Percentiles rank a stretch among this genome's conserved stretches.
Conservation (phyloP, 345 rosid species). For the Rhodomyrtus tomentosa region DNA sequence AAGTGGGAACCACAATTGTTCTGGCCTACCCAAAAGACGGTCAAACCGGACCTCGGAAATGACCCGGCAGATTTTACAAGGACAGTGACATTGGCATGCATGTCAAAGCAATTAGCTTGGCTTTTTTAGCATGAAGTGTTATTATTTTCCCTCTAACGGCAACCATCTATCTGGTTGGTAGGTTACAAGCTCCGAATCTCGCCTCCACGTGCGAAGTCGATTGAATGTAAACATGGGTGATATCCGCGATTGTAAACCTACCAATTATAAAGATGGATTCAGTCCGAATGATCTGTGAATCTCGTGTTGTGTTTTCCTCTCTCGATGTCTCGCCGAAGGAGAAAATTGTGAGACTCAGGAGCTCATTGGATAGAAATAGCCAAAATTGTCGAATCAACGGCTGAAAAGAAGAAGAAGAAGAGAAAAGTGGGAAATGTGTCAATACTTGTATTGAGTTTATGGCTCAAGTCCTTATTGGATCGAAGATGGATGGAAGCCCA, state of each 20-base stretch:
- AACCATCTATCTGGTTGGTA: not conserved
- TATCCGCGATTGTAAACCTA: not conserved
- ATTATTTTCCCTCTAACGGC: not conserved
- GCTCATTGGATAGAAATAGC: not conserved
- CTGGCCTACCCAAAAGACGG: not conserved
- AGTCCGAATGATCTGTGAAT: not conserved
- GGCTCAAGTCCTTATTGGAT: not conserved
- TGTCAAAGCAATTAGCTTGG: not conserved
- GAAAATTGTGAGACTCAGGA: not conserved
- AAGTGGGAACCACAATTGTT: not conserved
- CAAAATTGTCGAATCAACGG: not conserved
- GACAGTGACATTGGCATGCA: not conserved
- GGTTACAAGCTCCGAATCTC: not conserved
- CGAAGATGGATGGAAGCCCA: not conserved
- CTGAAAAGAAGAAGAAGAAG: not conserved
- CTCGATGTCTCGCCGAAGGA: not conserved
- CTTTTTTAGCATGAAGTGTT: not conserved
- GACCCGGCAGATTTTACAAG: not conserved
- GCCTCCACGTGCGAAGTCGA: not conserved
- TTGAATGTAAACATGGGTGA: not conserved
- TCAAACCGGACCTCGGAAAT: not conserved
- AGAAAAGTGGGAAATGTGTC: too few species aligned
- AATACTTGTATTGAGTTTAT: not conserved
- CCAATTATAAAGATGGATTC: not conserved
- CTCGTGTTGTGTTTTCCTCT: accelerated